Evolutionary conservation across 768 basidiomycete species (phyloP).

Genomic region (Lentinula raphanica): DNA sequence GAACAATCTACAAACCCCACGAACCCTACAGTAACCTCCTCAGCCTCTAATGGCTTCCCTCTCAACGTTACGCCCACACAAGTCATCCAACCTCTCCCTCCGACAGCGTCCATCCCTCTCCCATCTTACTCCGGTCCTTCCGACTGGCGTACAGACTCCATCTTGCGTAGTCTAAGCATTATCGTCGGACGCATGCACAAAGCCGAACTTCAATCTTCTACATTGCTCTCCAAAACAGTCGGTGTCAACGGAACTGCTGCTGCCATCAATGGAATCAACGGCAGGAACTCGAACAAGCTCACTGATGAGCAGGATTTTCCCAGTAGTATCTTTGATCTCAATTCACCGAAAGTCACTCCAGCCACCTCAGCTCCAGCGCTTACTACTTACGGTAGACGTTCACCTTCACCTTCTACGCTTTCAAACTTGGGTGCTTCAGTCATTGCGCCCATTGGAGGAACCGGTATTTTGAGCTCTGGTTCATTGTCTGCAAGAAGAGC

Average conservation of each 20-base stretch:
- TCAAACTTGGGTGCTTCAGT: background rate
- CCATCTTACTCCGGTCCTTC: slow-evolving; percentile 45
- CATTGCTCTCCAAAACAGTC: background rate
- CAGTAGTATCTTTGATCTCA: background rate
- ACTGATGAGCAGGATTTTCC: background rate
- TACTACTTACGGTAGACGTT: background rate
- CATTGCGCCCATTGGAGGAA: background rate
- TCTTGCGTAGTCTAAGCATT: slow-evolving; percentile 40
- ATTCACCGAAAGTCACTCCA: background rate
- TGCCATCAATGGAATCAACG: background rate
- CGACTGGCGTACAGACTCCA: slow-evolving; percentile 50
- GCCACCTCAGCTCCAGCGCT: background rate
- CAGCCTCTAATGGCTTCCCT: background rate
- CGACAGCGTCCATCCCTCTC: slow-evolving; percentile 20
- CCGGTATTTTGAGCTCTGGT: background rate
- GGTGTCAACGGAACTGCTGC: background rate
- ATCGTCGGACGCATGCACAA: slow-evolving; percentile 44
- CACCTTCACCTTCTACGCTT: background rate
- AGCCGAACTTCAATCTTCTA: slow-evolving; percentile 29
- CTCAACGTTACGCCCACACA: background rate
- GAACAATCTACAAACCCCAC: background rate
- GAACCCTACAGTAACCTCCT: background rate
- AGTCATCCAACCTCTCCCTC: background rate
- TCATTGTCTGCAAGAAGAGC: background rate
- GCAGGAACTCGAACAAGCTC: background rate